Base-by-base conservation (phyloP, 2,329 filamentous ascomycete species). In the Colletotrichum sp. region DNA sequence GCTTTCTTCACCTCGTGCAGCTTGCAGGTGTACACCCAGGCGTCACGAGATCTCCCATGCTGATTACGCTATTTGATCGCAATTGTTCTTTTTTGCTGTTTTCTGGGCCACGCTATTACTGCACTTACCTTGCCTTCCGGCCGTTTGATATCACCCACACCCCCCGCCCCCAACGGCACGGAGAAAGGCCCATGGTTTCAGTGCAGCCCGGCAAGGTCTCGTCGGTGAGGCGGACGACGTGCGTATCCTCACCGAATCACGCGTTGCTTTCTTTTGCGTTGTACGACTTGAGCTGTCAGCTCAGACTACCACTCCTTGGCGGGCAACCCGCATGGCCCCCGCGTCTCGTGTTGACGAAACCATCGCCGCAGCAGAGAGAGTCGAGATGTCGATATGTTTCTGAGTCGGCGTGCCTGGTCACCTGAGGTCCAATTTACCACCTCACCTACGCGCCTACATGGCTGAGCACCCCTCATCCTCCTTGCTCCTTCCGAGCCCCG, bases 291-390 rank as follows among this genome's bases (percentile, higher is more conserved):
- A 77, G 57, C 70, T 76, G 64, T 76, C 75, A 67, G 36, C 49
- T 75, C 71, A 70, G 28, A 62, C 39, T 70, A 62, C 32, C 70
- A 60, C 32, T 24, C 24, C 36, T 67, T 44, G 70, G 64, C 52
- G 64, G 24, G n/a, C 24, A 77, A 52, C 71, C 65, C 59, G 71
- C 74, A 71, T 70, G 59, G 62, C 67, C 52, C 71, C 71, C 66
- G 62, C 66, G 75, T 77, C 75, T 77, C 71, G 71, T 75, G 75
- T 77, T 28, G 66, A 63, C 59, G 32, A 75, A 69, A 66, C 26
- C 24, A 32, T n/a, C 32, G 24, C 24, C 30, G 55, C 55, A 7
- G n/a, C n/a, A 52, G 59, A 15, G 18, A 75, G 39, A 57, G 12
- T 49, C 30, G 30, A 68, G 28, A n/a, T 9, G 36, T 44, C 32